Percentiles rank a stretch among this genome's conserved stretches.
These are phyloP conservation scores for Coniochaeta pulveracea DNA, from an alignment of 2,329 filamentous ascomycete species.

Conservation along the genomic window DNA sequence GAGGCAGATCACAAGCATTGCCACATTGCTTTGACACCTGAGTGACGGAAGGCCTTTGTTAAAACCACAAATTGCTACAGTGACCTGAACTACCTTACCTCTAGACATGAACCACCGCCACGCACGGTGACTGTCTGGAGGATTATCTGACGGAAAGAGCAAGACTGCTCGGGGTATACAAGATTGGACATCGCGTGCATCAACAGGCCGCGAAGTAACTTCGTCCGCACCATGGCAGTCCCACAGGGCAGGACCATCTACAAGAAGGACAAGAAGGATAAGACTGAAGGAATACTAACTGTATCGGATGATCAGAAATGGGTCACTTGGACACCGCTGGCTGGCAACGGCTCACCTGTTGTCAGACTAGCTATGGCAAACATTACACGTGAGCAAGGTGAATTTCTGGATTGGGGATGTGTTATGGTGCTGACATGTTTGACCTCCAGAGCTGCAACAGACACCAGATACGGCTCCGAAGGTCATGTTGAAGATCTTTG, in stretches of 20 bases:
- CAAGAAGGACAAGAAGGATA: conserved; percentile 91
- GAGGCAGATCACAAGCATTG: too few relatives aligned
- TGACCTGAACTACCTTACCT: too few relatives aligned
- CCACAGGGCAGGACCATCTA: conserved; percentile 62
- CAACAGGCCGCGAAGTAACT: too few relatives aligned
- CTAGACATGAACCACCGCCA: too few relatives aligned
- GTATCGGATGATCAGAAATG: conserved; percentile 62
- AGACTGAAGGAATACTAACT: conserved; percentile 67
- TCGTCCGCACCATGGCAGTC: conserved; percentile 13
- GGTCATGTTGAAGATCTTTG: conserved; percentile 89
- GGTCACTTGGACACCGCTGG: conserved; percentile 71
- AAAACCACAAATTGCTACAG: too few relatives aligned
- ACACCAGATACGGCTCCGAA: conserved; percentile 81
- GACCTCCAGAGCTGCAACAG: conserved; percentile 69
- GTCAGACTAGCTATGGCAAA: conserved; percentile 61
- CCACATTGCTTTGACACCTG: too few relatives aligned
- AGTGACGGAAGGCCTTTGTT: too few relatives aligned
- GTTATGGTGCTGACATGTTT: neutral
- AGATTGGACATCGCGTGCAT: too few relatives aligned
- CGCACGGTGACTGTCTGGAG: too few relatives aligned
- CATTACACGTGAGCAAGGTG: conserved; percentile 60
- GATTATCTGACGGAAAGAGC: too few relatives aligned
- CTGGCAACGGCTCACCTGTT: conserved; percentile 47
- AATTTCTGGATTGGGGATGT: too few relatives aligned
- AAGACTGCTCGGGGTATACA: too few relatives aligned